These are phyloP conservation scores for Quercus ilex DNA, from an alignment of 306 rosid genomes.

Conservation along the genomic window DNA sequence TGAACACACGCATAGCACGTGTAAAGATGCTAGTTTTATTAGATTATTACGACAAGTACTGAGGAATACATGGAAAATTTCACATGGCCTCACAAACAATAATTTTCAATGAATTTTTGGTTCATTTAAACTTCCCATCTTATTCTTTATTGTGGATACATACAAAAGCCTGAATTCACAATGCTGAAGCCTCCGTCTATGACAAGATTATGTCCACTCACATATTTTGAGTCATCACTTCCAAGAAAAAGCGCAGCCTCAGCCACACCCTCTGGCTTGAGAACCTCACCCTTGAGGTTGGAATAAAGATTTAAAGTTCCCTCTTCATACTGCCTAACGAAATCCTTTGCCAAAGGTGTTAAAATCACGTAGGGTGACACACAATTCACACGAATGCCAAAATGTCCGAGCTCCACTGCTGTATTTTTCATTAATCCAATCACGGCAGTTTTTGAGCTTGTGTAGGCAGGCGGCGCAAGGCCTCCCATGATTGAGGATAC, in stretches of 20 bases:
- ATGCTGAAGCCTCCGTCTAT: conserved; percentile 46
- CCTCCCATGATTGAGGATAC: conserved; percentile 28
- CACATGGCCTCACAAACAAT: no score
- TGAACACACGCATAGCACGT: no score
- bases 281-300: conserved; percentile 23
- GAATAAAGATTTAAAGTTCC: conserved; percentile 10
- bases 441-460: conserved; percentile 40
- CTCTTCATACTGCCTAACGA: conserved; percentile 22
- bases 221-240: conserved; percentile 29
- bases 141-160: background rate
- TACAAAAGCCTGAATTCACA: conserved; percentile 8
- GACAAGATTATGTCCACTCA: conserved; percentile 32
- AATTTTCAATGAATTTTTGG: no score
- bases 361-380: conserved; percentile 37
- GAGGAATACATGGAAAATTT: no score
- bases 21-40: no score
- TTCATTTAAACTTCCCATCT: no score
- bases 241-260: conserved; percentile 51
- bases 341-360: conserved; percentile 26
- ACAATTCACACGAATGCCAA: conserved; percentile 48
- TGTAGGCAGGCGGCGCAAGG: conserved; percentile 26
- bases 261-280: conserved; percentile 34
- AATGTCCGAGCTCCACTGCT: background rate
- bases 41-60: no score
- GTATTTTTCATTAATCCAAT: conserved; percentile 36